Evolutionary conservation across 2,329 filamentous ascomycete species (phyloP).

Genomic region (Xenoacremonium recifei): DNA sequence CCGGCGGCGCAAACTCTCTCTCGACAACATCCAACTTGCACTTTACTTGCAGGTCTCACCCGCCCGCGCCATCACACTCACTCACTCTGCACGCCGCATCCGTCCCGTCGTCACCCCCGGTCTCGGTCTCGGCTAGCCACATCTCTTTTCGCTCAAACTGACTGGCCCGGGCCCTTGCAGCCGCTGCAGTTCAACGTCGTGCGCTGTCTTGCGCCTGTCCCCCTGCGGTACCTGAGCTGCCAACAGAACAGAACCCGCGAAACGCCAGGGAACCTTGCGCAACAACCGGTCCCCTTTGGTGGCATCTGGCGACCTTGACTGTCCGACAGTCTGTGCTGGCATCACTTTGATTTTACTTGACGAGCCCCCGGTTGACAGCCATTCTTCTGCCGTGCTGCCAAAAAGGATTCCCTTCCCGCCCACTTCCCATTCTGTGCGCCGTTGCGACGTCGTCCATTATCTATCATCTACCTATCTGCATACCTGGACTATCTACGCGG

Average conservation of each 20-base stretch:
- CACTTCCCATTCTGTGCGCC: too few species aligned
- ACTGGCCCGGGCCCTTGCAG: too few species aligned
- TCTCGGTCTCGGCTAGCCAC: not conserved
- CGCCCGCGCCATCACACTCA: too few species aligned
- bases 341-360: constrained; percentile 3
- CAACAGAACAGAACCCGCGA: constrained; percentile 9
- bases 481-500: too few species aligned
- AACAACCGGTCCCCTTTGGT: constrained; percentile 13
- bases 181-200: not conserved
- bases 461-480: too few species aligned
- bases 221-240: not conserved
- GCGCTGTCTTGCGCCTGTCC: not conserved
- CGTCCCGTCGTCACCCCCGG: too few species aligned
- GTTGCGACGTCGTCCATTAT: too few species aligned
- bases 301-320: constrained; percentile 8
- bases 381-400: constrained; percentile 6
- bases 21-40: too few species aligned
- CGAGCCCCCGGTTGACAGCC: constrained; percentile 3
- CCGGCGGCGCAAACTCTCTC: too few species aligned
- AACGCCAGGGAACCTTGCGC: constrained; percentile 26
- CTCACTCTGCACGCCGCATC: too few species aligned
- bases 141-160: too few species aligned
- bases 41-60: too few species aligned
- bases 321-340: constrained; percentile 22
- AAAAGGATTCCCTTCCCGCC: constrained; percentile 15